Base-by-base conservation (phyloP, 208 protist species). In the Acanthamoeba healyi region DNA sequence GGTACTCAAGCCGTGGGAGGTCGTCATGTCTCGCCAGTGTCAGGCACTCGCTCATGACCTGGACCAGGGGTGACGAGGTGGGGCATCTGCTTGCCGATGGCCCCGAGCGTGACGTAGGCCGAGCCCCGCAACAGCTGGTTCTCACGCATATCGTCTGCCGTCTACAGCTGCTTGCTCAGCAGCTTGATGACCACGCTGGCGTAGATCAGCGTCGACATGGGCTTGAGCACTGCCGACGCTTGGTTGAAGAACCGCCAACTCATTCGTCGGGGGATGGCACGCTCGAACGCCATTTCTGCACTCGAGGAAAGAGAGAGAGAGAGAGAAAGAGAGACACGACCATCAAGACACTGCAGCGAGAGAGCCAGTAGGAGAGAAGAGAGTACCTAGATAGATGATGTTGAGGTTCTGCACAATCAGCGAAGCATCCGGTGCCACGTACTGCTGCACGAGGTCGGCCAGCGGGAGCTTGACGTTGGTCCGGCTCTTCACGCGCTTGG, bases 321-420 rank as follows among this genome's bases (percentile, higher is more conserved):
- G n/a, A n/a, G n/a, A n/a, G n/a, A n/a, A n/a, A 86, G 61, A 38
- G 2, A 14, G 1, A 72, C n/a, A 24, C 24, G 6, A 74, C 32
- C 14, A 38, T 89, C 49, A 15, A 49, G 5, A 38, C 46, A 63
- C 32, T 22, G 12, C 5, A 87, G 22, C 19, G 24, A 65, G 40
- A n/a, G 34, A 67, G 46, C 10, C 74, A 72, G 38, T 15, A 22
- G 94, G 29, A n/a, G 93, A 54, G n/a, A n/a, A n/a, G n/a, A n/a
- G 49, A 17, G 84, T 94, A 87, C 95, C 95, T 36, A 96, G 88
- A 46, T 96, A 96, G 32, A 96, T 92, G 92, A 96, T 96, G 15
- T 81, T 67, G 81, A 96, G 95, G 44, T 95, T 96, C 26, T 94
- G 94, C 24, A 94, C 61, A 34, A 94, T 54, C 15, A 56, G 17